Conservation (phyloP, 495 filamentous ascomycete species). For the Bombardia bombarda region DNA sequence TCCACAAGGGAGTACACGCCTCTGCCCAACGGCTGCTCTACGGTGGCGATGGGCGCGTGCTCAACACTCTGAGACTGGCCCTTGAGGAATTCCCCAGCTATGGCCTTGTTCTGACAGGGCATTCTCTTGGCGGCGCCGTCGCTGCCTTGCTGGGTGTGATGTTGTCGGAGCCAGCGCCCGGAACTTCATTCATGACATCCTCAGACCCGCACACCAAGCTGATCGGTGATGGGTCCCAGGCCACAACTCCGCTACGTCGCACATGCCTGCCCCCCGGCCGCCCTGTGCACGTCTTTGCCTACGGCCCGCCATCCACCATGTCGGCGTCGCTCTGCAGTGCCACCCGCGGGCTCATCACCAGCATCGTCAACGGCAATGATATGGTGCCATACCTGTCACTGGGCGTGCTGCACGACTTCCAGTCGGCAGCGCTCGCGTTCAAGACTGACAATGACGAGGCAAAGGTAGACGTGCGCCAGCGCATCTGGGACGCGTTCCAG, state of each 20-base stretch:
- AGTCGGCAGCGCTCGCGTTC: constrained; percentile 61
- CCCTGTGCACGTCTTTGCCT: constrained; percentile 72
- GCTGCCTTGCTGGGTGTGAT: constrained; percentile 67
- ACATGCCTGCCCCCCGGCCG: constrained; percentile 56
- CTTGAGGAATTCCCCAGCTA: constrained; percentile 65
- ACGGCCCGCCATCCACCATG: constrained; percentile 66
- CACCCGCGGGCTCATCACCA: constrained; percentile 70
- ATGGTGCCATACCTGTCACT: constrained; percentile 67
- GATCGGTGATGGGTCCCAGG: constrained; percentile 19
- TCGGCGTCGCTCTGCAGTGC: constrained; percentile 63
- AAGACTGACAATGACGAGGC: constrained; percentile 60
- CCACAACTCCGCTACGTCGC: constrained; percentile 11
- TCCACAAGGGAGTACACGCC: constrained; percentile 78
- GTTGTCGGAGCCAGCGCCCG: constrained; percentile 52
- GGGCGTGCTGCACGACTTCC: constrained; percentile 68
- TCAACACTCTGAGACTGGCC: constrained; percentile 61
- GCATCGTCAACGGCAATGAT: constrained; percentile 63
- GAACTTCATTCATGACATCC: constrained; percentile 40
- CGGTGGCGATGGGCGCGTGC: constrained; percentile 54
- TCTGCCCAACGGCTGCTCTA: constrained; percentile 64
- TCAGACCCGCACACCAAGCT: constrained; percentile 33
- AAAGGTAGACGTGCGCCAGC: constrained; percentile 54
- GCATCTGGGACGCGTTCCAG: constrained; percentile 57
- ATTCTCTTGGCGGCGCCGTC: constrained; percentile 70
- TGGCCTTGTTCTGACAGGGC: constrained; percentile 67